phyloP scores from a whole-genome alignment of 2,329 filamentous ascomycete species.

The Paracoccidioides lutzii region DNA sequence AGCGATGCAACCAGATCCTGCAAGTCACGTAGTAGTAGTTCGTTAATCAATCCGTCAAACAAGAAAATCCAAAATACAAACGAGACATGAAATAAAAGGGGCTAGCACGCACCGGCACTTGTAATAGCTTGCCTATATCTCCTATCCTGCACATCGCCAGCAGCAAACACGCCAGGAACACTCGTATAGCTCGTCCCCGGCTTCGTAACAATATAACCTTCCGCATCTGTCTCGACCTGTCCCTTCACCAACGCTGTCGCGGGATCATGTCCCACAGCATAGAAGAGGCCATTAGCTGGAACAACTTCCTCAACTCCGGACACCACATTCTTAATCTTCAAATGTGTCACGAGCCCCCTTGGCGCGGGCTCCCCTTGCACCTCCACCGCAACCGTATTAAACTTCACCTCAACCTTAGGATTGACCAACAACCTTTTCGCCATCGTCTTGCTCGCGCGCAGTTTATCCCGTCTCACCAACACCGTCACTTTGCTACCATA shows the following conservation, averaged over 20 bases:
- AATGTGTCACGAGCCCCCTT: constrained; percentile 69
- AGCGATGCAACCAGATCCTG: constrained; percentile 86
- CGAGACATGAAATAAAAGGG: constrained; percentile 10
- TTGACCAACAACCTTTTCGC: constrained; percentile 68
- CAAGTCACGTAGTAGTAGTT: background rate
- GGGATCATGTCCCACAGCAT: constrained; percentile 92
- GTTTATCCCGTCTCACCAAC: constrained; percentile 71
- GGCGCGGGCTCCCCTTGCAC: constrained; percentile 68
- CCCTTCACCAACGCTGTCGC: constrained; percentile 83
- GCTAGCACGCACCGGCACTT: constrained; percentile 64
- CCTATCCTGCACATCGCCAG: constrained; percentile 98
- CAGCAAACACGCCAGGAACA: constrained; percentile 85
- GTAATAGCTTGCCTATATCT: constrained; percentile 95
- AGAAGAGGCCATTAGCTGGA: constrained; percentile 86
- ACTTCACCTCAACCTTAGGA: constrained; percentile 82
- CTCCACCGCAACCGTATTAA: constrained; percentile 69
- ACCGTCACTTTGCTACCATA: constrained; percentile 93
- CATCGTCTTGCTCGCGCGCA: constrained; percentile 86
- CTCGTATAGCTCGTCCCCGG: constrained; percentile 82
- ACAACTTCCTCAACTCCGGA: constrained; percentile 70
- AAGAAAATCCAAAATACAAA: background rate
- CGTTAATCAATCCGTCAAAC: background rate
- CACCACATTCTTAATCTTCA: constrained; percentile 67
- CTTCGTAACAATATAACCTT: constrained; percentile 82
- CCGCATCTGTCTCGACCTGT: constrained; percentile 74